Evolutionary conservation across 768 basidiomycete species (phyloP).

Genomic region (Rhodotorula babjevae): DNA sequence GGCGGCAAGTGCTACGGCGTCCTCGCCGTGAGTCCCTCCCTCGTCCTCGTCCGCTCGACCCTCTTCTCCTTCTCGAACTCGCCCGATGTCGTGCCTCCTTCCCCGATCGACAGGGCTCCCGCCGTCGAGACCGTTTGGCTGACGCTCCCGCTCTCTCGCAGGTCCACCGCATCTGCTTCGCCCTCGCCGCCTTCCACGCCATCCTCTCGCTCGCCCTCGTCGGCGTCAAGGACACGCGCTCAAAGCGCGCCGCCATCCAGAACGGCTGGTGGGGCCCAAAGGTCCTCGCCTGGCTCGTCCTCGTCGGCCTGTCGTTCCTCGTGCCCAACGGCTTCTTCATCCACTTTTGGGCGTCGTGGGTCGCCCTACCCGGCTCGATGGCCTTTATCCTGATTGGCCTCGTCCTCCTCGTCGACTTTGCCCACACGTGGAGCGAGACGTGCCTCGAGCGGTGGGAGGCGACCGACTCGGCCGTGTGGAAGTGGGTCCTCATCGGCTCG

Average conservation of each 20-base stretch:
- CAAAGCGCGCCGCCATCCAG: conserved; percentile 90
- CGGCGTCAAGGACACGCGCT: conserved; percentile 80
- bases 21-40: conserved; percentile 64
- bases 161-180: conserved; percentile 93
- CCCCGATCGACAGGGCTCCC: too few relatives aligned
- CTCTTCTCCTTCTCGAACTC: background rate
- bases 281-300: conserved; percentile 76
- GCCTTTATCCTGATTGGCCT: conserved; percentile 95
- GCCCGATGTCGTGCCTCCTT: too few relatives aligned
- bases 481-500: conserved; percentile 88
- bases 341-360: conserved; percentile 79
- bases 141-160: conserved; percentile 13
- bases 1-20: conserved; percentile 94
- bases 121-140: background rate
- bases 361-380: conserved; percentile 80
- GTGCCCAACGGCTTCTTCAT: conserved; percentile 98
- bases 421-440: conserved; percentile 96
- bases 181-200: conserved; percentile 79
- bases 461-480: conserved; percentile 77
- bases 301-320: conserved; percentile 78
- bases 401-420: conserved; percentile 95
- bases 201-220: conserved; percentile 72
- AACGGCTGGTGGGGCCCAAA: conserved; percentile 99
- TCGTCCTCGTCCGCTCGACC: background rate
- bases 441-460: conserved; percentile 95